phyloP scores from a whole-genome alignment of 495 filamentous ascomycete species.

The Neurospora sp. region DNA sequence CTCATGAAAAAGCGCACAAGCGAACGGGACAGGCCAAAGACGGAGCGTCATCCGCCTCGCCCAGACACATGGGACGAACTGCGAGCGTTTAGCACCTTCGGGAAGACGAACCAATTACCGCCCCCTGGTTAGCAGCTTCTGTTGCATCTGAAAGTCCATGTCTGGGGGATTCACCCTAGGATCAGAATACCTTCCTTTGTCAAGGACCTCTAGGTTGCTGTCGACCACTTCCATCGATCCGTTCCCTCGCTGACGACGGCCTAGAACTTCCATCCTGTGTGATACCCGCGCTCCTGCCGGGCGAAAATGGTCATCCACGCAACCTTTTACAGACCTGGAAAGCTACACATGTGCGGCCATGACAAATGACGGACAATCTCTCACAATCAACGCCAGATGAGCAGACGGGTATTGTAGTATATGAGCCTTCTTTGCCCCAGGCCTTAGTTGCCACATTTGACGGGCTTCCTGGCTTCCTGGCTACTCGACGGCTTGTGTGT shows the following conservation, averaged over 20 bases:
- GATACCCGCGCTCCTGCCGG: not conserved
- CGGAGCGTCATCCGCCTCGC: not conserved
- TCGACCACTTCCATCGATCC: not conserved
- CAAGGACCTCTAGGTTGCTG: not conserved
- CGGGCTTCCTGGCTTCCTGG: not conserved
- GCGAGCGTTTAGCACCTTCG: not conserved
- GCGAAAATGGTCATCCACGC: not conserved
- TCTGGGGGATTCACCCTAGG: not conserved
- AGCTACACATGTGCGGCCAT: not conserved
- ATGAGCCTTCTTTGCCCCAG: not conserved
- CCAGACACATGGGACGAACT: slow-evolving; percentile 11
- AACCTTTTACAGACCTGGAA: not conserved
- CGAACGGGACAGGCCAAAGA: not conserved
- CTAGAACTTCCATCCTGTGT: not conserved
- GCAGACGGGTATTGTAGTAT: not conserved
- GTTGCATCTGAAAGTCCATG: not conserved
- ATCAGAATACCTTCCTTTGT: not conserved
- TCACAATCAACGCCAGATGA: not conserved
- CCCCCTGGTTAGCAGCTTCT: not conserved
- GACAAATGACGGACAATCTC: not conserved
- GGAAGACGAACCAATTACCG: not conserved
- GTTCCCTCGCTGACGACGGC: not conserved
- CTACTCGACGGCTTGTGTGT: not conserved
- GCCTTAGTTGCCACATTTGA: not conserved
- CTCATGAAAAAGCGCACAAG: not conserved